Base-by-base conservation (phyloP, 169 alveolate species). In the Cryptosporidium felis region DNA sequence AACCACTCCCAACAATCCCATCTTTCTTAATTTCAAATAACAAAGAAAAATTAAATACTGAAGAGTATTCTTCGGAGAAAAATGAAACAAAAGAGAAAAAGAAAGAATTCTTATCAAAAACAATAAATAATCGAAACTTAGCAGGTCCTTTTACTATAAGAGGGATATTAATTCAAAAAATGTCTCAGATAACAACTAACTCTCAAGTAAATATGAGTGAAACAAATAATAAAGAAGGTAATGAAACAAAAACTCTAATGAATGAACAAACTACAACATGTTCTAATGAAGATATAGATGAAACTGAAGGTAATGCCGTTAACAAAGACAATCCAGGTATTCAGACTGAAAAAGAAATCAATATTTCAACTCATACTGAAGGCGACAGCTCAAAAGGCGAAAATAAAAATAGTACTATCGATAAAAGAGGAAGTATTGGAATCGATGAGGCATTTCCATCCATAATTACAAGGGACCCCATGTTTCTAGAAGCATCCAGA, bases 1-100 rank as follows among this genome's bases (percentile, higher is more conserved):
- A 74, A 34, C 59, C 85, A 16, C 58, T 38, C 5, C 85, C 85
- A 51, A 42, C 30, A 34, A 74, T 74, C 21, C 85, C 85, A 10
- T 74, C 74, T 14, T 74, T 74, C 56, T 36, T 74, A 9, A n/a
- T 74, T 10, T 38, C 67, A 6, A 38, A 32, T 21, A 40, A 16
- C 28, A 53, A 49, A 21, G 42, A 9, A 21, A 44, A 49, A 34
- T 53, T 36, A 36, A 38, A 74, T 21, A 18, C 38, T 1, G 85
- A 56, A 38, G 1, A n/a, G 14, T 16, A 28, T 38, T 51, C 16
- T 10, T 10, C 21, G n/a, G 21, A 51, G n/a, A 10, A 10, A 10
- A 51, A n/a, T 51, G 16, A 10, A 6, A 28, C 5, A 10, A 63
- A 42, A 4, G 32, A 63, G 12, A 1, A 23, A 16, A 74, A 45